Percentiles rank a stretch among this genome's conserved stretches.
Conservation (phyloP, 1,284 basidiomycete genomes). For the Vanrija humicola region DNA sequence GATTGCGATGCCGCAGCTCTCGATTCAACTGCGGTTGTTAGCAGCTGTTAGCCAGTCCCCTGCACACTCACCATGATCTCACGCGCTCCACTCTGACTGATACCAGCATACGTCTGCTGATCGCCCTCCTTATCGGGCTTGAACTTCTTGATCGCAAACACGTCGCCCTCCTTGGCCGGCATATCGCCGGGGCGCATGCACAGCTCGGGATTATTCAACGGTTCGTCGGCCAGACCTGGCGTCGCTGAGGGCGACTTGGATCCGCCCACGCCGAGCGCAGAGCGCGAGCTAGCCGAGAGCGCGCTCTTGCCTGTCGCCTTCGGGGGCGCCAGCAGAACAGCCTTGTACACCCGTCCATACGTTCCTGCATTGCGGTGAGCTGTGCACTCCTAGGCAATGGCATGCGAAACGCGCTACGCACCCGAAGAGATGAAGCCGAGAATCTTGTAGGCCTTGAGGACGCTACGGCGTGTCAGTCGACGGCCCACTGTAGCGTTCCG, state of each 20-base stretch:
- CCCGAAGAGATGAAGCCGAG: slow-evolving; percentile 91
- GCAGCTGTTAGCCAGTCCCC: background rate
- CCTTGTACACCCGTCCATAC: slow-evolving; percentile 97
- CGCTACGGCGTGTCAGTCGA: slow-evolving; percentile 47
- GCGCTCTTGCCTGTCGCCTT: slow-evolving; percentile 20
- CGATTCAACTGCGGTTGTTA: slow-evolving; percentile 67
- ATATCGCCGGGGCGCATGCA: slow-evolving; percentile 56
- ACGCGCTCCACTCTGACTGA: slow-evolving; percentile 92
- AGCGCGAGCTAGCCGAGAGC: slow-evolving; percentile 26
- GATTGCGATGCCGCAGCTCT: slow-evolving; percentile 88
- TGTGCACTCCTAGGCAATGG: background rate
- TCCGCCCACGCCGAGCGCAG: slow-evolving; percentile 21
- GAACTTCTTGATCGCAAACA: slow-evolving; percentile 99
- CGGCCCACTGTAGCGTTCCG: background rate
- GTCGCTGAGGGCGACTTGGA: slow-evolving; percentile 10
- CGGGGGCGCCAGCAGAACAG: slow-evolving; percentile 54
- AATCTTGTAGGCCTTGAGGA: slow-evolving; percentile 80
- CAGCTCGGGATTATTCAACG: slow-evolving; percentile 41
- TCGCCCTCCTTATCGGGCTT: slow-evolving; percentile 99
- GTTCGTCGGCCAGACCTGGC: slow-evolving; percentile 13
- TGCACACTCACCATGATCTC: slow-evolving; percentile 82
- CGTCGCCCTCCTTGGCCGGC: slow-evolving; percentile 57
- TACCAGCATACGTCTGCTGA: slow-evolving; percentile 87
- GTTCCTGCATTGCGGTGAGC: slow-evolving; percentile 59
- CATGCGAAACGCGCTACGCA: slow-evolving; percentile 4